Percentiles rank a stretch among this genome's conserved stretches.
These are phyloP conservation scores for Penicillium polonicum DNA, from an alignment of 2,329 filamentous ascomycete genomes.

Conservation along the genomic window DNA sequence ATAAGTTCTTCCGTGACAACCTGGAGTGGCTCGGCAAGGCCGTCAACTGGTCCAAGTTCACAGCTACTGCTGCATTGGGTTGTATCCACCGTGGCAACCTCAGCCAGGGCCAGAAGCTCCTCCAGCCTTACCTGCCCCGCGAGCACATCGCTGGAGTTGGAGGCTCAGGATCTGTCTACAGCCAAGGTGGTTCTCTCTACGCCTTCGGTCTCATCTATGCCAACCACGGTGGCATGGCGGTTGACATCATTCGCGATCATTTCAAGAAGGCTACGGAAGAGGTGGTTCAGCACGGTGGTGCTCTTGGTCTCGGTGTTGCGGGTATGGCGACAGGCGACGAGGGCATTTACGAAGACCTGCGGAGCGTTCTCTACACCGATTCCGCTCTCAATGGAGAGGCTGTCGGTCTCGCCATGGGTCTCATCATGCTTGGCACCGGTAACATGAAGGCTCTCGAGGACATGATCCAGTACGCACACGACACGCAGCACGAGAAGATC, in stretches of 20 bases:
- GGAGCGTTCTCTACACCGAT: conserved; percentile 83
- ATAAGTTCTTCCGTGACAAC: conserved; percentile 98
- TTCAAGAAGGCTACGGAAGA: conserved; percentile 59
- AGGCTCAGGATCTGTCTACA: conserved; percentile 83
- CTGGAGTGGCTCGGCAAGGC: conserved; percentile 97
- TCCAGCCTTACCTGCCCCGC: conserved; percentile 90
- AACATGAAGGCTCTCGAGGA: conserved; percentile 90
- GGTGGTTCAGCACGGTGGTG: conserved; percentile 94
- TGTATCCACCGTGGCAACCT: conserved; percentile 97
- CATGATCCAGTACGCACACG: conserved; percentile 97
- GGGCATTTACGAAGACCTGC: conserved; percentile 87
- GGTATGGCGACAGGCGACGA: conserved; percentile 95
- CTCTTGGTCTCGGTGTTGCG: conserved; percentile 89
- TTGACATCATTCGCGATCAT: conserved; percentile 48
- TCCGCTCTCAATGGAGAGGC: conserved; percentile 96
- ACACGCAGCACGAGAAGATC: conserved; percentile 98
- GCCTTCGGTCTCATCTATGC: conserved; percentile 95
- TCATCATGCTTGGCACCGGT: conserved; percentile 98
- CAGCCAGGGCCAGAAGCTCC: conserved; percentile 84
- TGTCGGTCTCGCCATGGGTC: conserved; percentile 90
- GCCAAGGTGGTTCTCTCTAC: conserved; percentile 92
- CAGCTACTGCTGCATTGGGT: conserved; percentile 90
- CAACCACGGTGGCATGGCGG: conserved; percentile 89
- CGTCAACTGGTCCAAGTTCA: conserved; percentile 99
- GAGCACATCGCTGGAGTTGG: conserved; percentile 61